These are phyloP conservation scores for Podospora bellae-mahoneyi DNA, from an alignment of 495 filamentous ascomycete species.

Conservation along the genomic window DNA sequence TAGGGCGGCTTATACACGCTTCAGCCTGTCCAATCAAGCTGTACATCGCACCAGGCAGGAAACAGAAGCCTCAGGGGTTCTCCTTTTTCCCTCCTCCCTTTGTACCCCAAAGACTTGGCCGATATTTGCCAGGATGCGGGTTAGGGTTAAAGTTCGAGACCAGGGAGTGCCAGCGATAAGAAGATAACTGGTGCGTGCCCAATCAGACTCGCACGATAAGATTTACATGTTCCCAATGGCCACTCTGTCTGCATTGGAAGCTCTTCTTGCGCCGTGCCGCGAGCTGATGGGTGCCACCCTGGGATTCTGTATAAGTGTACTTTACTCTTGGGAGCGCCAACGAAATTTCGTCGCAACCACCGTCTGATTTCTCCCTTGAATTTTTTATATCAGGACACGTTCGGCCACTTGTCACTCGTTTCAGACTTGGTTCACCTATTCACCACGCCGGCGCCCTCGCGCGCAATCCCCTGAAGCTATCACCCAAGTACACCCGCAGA, in stretches of 20 bases:
- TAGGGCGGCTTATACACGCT: neutral
- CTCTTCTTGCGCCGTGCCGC: constrained; percentile 11
- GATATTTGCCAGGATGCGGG: neutral
- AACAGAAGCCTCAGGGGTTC: neutral
- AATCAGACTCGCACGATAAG: constrained; percentile 7
- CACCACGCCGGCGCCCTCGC: no score
- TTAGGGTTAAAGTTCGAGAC: neutral
- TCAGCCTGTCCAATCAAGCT: neutral
- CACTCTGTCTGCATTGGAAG: constrained; percentile 34
- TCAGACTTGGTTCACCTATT: neutral
- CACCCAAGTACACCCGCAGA: neutral
- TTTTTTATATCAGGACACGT: neutral
- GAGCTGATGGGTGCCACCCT: neutral
- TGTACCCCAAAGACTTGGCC: neutral
- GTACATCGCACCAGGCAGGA: neutral
- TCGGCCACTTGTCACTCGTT: neutral
- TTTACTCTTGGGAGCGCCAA: neutral
- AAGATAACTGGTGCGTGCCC: constrained; percentile 2
- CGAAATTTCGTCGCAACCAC: neutral
- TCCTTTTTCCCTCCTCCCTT: neutral
- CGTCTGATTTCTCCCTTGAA: neutral
- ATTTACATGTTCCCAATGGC: neutral
- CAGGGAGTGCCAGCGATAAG: neutral
- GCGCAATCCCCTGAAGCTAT: neutral
- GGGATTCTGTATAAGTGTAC: constrained; percentile 15